Evolutionary conservation across 768 basidiomycete species (phyloP), one percentile per base, ranked within the genome.

Genomic region (Boletus insuetus): DNA sequence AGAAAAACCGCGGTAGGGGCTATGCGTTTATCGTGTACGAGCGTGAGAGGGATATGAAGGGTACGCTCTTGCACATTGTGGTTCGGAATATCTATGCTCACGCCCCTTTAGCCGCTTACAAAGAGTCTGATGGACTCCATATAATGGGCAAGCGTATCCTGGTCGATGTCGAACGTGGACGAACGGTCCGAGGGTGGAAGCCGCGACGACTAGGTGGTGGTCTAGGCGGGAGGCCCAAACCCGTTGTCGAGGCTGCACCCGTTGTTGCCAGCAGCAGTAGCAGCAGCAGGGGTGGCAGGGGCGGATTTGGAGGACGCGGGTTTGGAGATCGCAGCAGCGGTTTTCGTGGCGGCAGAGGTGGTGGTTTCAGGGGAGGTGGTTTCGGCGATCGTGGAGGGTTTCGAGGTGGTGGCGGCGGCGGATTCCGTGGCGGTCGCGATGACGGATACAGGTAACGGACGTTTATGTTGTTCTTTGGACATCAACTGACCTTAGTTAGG

Each of bases 31-130:
- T 99, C 59, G 94, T 99, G 17, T 99, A 93, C 62, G 97, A 99
- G 69, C 85, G 97, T 31, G 97, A 98, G 75, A 85, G 95, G 55
- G 97, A 99, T 70, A 99, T 99, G 97, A 98, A 98, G 83, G 95
- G 95, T 95, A 70, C 47, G 13, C 19, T 31, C 16, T 12, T 39
- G 63, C 48, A 48, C 45, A 49, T 54, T 42, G 53, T 54, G 20
- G 38, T 62, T 58, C 52, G 55, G 54, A 35, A 29, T 20, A 16
- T 46, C 48, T 61, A 43, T 61, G 61, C 54, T 64, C 47, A 66
- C 44, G 51, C 60, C 53, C 53, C 40, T 44, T 55, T 60, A 90
- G 88, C 89, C 60, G 97, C 96, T 14, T 99, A 98, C 82, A 98
- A 98, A 75, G 97, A 98, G 71, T 98, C 95, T 19, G 96, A 98